These are phyloP conservation scores for Scutellaria baicalensis DNA, from an alignment of 257 asterid species.

Conservation along the genomic window DNA sequence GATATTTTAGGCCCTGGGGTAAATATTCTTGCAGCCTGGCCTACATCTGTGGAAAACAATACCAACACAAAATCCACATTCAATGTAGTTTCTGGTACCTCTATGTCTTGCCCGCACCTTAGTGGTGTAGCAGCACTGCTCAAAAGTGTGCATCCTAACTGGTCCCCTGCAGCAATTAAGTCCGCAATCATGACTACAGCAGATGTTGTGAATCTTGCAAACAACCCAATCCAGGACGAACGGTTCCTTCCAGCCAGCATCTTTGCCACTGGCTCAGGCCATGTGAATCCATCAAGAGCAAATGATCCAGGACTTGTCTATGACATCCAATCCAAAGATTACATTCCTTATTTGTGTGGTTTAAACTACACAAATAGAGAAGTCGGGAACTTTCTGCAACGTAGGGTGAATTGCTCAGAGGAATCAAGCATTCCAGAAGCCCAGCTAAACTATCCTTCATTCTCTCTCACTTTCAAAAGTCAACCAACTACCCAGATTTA, in stretches of 20 bases:
- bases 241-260: not conserved
- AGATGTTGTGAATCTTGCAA: not conserved
- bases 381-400: not conserved
- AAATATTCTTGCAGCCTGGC: not conserved
- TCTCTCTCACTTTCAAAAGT: conserved; percentile 10
- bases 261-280: conserved; percentile 36
- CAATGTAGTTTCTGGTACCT: conserved; percentile 33
- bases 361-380: conserved; percentile 25
- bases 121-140: not conserved
- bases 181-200: not conserved
- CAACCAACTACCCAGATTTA: conserved; percentile 24
- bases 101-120: not conserved
- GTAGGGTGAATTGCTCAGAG: conserved; percentile 16
- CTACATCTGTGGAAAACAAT: not conserved
- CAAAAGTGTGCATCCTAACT: not conserved
- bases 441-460: conserved; percentile 37
- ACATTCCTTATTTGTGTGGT: conserved; percentile 40
- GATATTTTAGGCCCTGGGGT: not conserved
- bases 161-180: not conserved
- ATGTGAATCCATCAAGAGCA: conserved; percentile 30
- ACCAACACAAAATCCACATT: not conserved
- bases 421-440: conserved; percentile 19
- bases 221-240: not conserved
- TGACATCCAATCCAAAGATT: conserved; percentile 34
- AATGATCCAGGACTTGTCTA: not conserved